Base-by-base conservation (phyloP, 225 moss, liverwort and hornwort species). In the Pseudisothecium myosuroides region DNA sequence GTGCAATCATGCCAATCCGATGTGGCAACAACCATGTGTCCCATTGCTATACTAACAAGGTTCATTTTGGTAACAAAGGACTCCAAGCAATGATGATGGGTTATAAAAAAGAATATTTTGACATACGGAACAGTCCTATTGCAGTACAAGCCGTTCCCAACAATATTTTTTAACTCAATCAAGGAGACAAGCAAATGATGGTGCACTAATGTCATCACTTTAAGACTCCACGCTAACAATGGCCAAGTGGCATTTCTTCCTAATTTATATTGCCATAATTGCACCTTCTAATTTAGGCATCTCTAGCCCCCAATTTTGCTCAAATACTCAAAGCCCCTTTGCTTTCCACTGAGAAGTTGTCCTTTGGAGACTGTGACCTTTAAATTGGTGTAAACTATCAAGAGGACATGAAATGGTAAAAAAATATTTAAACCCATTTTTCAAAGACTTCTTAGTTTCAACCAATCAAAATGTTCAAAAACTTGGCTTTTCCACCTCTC, bases 181-280 rank as follows among this genome's bases (percentile, higher is more conserved):
- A 0, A 26, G 1, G 5, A 15, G 26, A 71, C 8, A 71, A 14
- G 14, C 24, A 41, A 24, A 41, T 71, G 27, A 26, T 41, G 15
- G 17, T 17, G 17, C 9, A 32, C 9, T 64, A 1, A 64, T 34
- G 29, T 64, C 64, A 64, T 64, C 34, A 32, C 34, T 1, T 1
- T 64, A 17, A 34, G 4, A 16, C 9, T 64, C 32, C 0, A 34
- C 5, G 0, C 7, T 64, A 0, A 4, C 14, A 64, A 17, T 9
- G 5, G 5, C 17, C 17, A 17, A 9, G 17, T 32, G 5, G 17
- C 32, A 64, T 32, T 17, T 32, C 17, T 16, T 63, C 31, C 31
- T 31, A 63, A 31, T 31, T 63, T 8, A 0, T 63, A 0, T 31
- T 63, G 63, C 13, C 15, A 63, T 63, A 63, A 63, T 31, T 63